These are phyloP conservation scores for Arabis alpina DNA, from an alignment of 345 rosid species.

Conservation along the genomic window DNA sequence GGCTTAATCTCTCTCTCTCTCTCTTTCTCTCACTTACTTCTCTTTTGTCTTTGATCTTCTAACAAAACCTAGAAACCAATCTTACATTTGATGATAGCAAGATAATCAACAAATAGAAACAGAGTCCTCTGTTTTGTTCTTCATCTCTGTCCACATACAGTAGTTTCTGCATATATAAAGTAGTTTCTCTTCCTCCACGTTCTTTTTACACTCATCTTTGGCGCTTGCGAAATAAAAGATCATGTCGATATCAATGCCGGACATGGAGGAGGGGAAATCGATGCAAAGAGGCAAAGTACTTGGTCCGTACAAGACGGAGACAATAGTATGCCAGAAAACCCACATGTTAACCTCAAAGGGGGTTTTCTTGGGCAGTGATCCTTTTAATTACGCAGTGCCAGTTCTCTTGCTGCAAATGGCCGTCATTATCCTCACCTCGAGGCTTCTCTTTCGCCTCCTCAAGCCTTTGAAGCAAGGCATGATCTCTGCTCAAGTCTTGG, in stretches of 20 bases:
- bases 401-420: conserved; percentile 38
- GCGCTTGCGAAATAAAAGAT: background rate
- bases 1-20: conserved; percentile 20
- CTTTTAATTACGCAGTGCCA: conserved; percentile 41
- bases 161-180: background rate
- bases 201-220: background rate
- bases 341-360: conserved; percentile 39
- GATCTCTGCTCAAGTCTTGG: conserved; percentile 48
- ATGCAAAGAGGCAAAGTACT: conserved; percentile 39
- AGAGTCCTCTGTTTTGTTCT: conserved; percentile 18
- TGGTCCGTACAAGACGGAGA: conserved; percentile 32
- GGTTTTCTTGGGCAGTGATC: conserved; percentile 38
- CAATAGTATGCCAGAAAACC: conserved; percentile 29
- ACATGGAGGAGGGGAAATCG: conserved; percentile 20
- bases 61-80: background rate
- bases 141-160: background rate
- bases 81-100: background rate
- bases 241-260: conserved; percentile 18
- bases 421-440: conserved; percentile 37
- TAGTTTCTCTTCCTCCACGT: conserved; percentile 1
- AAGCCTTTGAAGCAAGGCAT: conserved; percentile 48
- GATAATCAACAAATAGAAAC: conserved; percentile 19
- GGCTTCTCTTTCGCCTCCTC: conserved; percentile 37
- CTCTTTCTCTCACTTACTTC: background rate
- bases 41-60: conserved; percentile 13